These are phyloP conservation scores for Apiospora marii DNA, from an alignment of 2,329 filamentous ascomycete species.

Conservation along the genomic window DNA sequence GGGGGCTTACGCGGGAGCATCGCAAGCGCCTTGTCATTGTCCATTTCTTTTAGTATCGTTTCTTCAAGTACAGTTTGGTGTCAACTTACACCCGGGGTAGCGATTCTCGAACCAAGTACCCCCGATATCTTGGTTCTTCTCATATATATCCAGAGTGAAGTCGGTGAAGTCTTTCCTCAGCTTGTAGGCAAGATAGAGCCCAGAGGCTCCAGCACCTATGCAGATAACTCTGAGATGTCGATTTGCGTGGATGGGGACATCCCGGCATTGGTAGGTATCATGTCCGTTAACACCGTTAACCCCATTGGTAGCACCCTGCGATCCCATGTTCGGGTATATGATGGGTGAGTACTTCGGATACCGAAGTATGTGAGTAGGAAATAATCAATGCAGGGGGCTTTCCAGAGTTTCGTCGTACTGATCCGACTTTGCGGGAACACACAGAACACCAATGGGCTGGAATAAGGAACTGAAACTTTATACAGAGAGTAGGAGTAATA, in stretches of 20 bases:
- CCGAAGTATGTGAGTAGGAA: background rate
- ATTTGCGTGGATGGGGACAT: background rate
- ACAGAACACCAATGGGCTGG: too few relatives aligned
- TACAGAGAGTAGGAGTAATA: background rate
- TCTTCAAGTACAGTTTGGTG: background rate
- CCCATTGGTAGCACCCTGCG: background rate
- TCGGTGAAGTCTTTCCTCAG: slow-evolving; percentile 50
- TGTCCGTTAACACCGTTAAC: background rate
- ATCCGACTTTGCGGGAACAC: too few relatives aligned
- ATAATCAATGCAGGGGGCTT: too few relatives aligned
- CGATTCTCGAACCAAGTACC: slow-evolving; percentile 67
- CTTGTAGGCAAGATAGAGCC: slow-evolving; percentile 54
- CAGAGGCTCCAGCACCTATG: slow-evolving; percentile 55
- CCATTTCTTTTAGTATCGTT: background rate
- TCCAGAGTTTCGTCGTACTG: too few relatives aligned
- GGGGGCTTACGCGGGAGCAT: background rate
- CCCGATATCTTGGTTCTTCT: slow-evolving; percentile 63
- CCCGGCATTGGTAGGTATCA: background rate
- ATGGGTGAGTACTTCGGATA: too few relatives aligned
- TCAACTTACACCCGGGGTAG: slow-evolving; percentile 63
- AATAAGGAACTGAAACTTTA: too few relatives aligned
- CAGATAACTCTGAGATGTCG: slow-evolving; percentile 50
- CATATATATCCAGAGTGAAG: slow-evolving; percentile 59
- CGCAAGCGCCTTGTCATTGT: background rate
- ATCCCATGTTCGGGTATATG: background rate